Percentiles rank a stretch among this genome's conserved stretches.
phyloP scores from a whole-genome alignment of 1,284 basidiomycete genomes.

The Marasmius sp. region DNA sequence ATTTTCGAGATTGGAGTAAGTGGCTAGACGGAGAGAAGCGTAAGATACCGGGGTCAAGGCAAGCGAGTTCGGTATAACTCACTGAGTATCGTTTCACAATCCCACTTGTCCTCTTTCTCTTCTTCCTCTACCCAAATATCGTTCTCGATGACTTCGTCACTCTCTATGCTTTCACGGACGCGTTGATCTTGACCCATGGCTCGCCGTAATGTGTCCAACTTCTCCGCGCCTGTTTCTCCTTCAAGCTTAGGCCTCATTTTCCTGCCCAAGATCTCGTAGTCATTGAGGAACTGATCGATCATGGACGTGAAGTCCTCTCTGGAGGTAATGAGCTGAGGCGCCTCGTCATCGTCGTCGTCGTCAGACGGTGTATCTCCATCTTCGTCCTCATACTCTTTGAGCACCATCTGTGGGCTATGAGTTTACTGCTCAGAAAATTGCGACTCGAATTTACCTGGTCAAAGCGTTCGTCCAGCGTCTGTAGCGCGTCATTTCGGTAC shows the following conservation, averaged over 20 bases:
- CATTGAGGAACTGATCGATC: conserved; percentile 92
- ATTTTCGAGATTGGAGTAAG: conserved; percentile 93
- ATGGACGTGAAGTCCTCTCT: conserved; percentile 89
- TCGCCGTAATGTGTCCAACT: conserved; percentile 76
- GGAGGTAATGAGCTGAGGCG: conserved; percentile 75
- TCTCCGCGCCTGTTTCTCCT: conserved; percentile 71
- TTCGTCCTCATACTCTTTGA: conserved; percentile 68
- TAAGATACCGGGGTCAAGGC: conserved; percentile 2
- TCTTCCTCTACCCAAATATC: conserved; percentile 55
- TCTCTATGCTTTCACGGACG: conserved; percentile 35
- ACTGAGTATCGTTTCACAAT: conserved; percentile 94
- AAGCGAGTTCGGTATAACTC: conserved; percentile 31
- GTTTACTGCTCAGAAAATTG: conserved; percentile 13
- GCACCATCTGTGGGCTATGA: conserved; percentile 49
- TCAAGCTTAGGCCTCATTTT: conserved; percentile 78
- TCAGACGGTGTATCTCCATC: conserved; percentile 40
- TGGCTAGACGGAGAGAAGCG: conserved; percentile 52
- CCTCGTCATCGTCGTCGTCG: conserved; percentile 57
- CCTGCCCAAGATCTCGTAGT: conserved; percentile 91
- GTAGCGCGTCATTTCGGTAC: conserved; percentile 88
- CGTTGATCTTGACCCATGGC: conserved; percentile 75
- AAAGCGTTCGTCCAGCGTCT: conserved; percentile 90
- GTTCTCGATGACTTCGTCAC: conserved; percentile 46
- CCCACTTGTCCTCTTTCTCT: conserved; percentile 83
- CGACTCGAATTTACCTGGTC: conserved; percentile 63